These are phyloP conservation scores for Lepidium aucheri DNA, from an alignment of 345 rosid species.

Conservation along the genomic window DNA sequence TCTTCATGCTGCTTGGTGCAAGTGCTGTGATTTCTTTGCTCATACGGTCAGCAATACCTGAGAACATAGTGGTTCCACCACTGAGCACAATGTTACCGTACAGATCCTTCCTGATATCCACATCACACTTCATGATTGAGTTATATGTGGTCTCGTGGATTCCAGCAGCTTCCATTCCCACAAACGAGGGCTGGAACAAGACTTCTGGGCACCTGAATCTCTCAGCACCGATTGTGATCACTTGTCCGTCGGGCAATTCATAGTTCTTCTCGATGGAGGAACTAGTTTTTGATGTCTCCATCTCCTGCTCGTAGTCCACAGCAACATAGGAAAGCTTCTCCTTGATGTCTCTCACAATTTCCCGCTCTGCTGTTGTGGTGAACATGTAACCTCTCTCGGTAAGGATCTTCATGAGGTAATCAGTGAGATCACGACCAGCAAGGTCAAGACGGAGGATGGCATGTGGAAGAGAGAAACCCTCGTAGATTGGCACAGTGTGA, in stretches of 20 bases:
- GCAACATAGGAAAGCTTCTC: constrained; percentile 62
- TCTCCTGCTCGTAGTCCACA: constrained; percentile 57
- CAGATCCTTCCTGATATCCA: constrained; percentile 44
- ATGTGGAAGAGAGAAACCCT: constrained; percentile 59
- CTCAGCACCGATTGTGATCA: constrained; percentile 61
- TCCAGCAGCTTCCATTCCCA: constrained; percentile 69
- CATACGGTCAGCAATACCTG: constrained; percentile 71
- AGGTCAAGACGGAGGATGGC: constrained; percentile 63
- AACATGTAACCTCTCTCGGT: constrained; percentile 46
- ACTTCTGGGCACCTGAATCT: constrained; percentile 64
- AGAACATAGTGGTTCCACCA: constrained; percentile 74
- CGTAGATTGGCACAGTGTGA: constrained; percentile 53
- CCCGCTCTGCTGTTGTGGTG: constrained; percentile 77
- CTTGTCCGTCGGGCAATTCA: constrained; percentile 59
- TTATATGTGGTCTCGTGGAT: constrained; percentile 65
- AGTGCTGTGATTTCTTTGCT: constrained; percentile 71
- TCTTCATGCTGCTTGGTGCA: constrained; percentile 73
- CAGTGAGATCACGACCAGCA: constrained; percentile 57
- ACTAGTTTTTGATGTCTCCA: constrained; percentile 58
- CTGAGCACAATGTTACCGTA: constrained; percentile 68
- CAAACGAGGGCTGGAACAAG: constrained; percentile 58
- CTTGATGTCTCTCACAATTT: constrained; percentile 88
- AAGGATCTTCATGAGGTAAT: constrained; percentile 56
- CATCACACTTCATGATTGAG: constrained; percentile 59
- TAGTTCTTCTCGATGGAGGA: constrained; percentile 64